Evolutionary conservation across 441 rosid genomes (phyloP), one percentile per base, ranked within the genome.

Genomic region (Aleurites moluccanus): DNA sequence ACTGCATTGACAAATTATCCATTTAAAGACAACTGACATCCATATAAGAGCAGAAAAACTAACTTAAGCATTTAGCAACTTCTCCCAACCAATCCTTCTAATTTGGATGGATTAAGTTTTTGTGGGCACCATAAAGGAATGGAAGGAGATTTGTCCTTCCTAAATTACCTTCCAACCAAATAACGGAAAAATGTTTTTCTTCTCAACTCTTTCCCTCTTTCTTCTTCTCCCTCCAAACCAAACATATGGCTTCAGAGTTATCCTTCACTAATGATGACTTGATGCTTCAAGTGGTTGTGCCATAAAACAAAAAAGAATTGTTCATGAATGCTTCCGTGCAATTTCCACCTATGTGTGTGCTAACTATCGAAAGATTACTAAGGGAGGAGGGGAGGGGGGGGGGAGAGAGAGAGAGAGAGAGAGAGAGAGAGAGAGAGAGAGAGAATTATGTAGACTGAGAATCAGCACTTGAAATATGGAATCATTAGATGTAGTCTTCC

Each of bases 251-350:
- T 59, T 55, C 20, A 14, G 4, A 35, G 21, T 21, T 16, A 33
- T 71, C 9, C 65, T 57, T 20, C 57, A 69, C 63, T 38, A 70
- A 40, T 30, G 14, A 70, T 25, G 52, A 70, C 30, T 49, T 18
- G 13, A 27, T 11, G 18, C 40, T 53, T n/a, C 63, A 28, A 69
- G 30, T 64, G 15, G 35, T 69, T 2, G 52, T 40, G 23, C 28
- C n/a, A 15, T 7, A 49, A 49, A 67, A 9, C 70, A 45, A 13
- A 18, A 14, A 25, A 38, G 40, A 45, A 15, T 45, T 64, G 47
- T 2, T 40, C 68, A 40, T 38, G 50, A 64, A 64, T 40, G 14
- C 45, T 62, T 35, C 45, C 8, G 16, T 15, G 42, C 7, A 18
- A 65, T 21, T 6, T 67, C 16, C 71, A 27, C 8, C 42, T 15